A percentile compares a stretch with the other conserved stretches of the same genome.
Conservation (phyloP, 1,284 basidiomycete genomes). For the Cutaneotrichosporon arboriforme region DNA sequence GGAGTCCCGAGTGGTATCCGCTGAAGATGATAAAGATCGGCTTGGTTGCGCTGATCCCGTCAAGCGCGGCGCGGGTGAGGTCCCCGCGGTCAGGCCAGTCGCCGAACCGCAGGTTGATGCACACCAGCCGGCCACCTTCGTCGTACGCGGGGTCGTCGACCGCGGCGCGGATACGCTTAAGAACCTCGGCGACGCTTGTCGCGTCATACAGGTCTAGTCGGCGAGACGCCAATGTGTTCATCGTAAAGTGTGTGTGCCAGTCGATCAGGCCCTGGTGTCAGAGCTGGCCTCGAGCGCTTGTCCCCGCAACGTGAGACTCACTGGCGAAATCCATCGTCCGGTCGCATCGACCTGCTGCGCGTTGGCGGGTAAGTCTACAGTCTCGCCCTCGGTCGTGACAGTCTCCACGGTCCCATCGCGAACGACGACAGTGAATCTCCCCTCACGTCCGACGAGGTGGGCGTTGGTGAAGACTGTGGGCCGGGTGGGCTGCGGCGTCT, state of each 20-base stretch:
- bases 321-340: conserved; percentile 11
- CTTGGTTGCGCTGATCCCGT: conserved; percentile 17
- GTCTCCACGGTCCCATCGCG: conserved; percentile 12
- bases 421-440: conserved; percentile 17
- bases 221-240: conserved; percentile 23
- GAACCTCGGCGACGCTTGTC: conserved; percentile 21
- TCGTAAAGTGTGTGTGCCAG: conserved; percentile 32
- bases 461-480: conserved; percentile 19
- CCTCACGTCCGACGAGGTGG: conserved; percentile 19
- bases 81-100: conserved; percentile 29
- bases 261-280: conserved; percentile 25
- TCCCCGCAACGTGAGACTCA: neutral
- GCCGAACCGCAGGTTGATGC: conserved; percentile 25
- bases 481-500: neutral
- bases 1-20: conserved; percentile 36
- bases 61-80: conserved; percentile 24
- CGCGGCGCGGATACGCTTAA: conserved; percentile 15
- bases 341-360: conserved; percentile 6
- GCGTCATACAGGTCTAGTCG: conserved; percentile 24
- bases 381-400: conserved; percentile 1
- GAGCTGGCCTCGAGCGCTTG: too few relatives aligned
- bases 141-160: conserved; percentile 19
- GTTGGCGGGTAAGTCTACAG: too few relatives aligned
- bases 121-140: conserved; percentile 18
- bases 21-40: conserved; percentile 34